Base-by-base conservation (phyloP, 140 eudicot genomes). In the Ambrosia hybrid region DNA sequence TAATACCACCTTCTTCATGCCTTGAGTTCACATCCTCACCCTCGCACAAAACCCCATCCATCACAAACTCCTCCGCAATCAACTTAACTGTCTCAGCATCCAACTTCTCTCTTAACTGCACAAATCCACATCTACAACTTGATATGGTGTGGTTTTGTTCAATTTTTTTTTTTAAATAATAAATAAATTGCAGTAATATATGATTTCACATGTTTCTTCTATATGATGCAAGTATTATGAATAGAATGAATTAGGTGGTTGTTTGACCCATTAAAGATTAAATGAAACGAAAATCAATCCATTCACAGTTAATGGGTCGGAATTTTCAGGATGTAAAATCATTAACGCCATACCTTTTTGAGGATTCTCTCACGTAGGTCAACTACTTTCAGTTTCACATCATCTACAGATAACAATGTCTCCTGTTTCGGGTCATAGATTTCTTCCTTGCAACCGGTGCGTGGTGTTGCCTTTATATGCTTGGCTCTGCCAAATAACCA, bases 391-490 rank as follows among this genome's bases (percentile, higher is more conserved):
- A 55, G 72, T 73, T 79, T 68, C 80, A 83, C 84, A 65, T 65
- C 83, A 52, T 68, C 65, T 66, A 6, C 70, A 67, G 74, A 45
- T 10, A 38, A 63, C 9, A 60, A 21, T 69, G 52, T 51, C 37
- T 64, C 90, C 59, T 51, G 81, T 57, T 66, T 85, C 76, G 78
- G 79, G 67, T 76, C 82, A 77, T 26, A 36, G 60, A 81, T 78
- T 17, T 87, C 87, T 68, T 87, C 95, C 76, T 82, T 79, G 39
- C 72, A 60, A 55, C 5, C 74, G 46, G 71, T 21, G 51, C 68
- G 82, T 38, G 78, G 56, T 41, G 73, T 73, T 80, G 95, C 81
- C 89, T 92, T 92, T 76, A 92, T 81, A 80, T 92, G 98, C 85
- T 84, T 82, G 51, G 95, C 98, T 74, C 98, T 92, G 89, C 70